Evolutionary conservation across 305 asterid genomes (phyloP).

Genomic region (Stenogyne calaminthoides): DNA sequence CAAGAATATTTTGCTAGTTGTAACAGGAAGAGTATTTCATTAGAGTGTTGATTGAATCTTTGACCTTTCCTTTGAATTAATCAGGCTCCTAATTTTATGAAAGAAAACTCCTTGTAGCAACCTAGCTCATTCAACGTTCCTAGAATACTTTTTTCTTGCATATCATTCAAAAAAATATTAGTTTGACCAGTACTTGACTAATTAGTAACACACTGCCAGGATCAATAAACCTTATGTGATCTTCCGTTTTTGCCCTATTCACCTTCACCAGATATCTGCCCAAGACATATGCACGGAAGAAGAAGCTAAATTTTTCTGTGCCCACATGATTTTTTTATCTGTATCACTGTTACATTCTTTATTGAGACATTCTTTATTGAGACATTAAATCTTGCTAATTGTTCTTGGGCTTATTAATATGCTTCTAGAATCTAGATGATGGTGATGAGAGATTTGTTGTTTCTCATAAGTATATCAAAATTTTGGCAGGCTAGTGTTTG

Average conservation of each 20-base stretch:
- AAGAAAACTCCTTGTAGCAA: constrained; percentile 16
- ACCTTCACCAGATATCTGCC: not conserved
- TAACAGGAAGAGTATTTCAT: constrained; percentile 25
- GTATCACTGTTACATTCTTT: constrained; percentile 15
- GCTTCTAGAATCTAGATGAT: constrained; percentile 14
- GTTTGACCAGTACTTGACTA: not conserved
- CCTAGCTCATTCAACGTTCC: not conserved
- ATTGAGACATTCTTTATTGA: too few relatives aligned
- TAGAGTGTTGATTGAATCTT: too few relatives aligned
- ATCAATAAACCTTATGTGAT: not conserved
- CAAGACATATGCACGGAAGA: not conserved
- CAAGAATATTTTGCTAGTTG: constrained; percentile 11
- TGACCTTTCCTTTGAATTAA: constrained; percentile 1
- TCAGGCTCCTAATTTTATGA: constrained; percentile 1
- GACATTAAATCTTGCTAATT: constrained; percentile 27
- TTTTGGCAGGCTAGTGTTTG: not conserved
- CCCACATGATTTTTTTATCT: constrained; percentile 10
- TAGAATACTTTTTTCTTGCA: not conserved
- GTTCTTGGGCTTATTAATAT: constrained; percentile 18
- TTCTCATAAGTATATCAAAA: constrained; percentile 2
- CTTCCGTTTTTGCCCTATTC: not conserved
- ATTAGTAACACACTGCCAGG: not conserved
- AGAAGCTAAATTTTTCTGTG: not conserved
- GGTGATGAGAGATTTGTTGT: constrained; percentile 24
- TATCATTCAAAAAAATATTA: not conserved